phyloP scores from a whole-genome alignment of 208 protist species.

The Leishmania guyanensis region DNA sequence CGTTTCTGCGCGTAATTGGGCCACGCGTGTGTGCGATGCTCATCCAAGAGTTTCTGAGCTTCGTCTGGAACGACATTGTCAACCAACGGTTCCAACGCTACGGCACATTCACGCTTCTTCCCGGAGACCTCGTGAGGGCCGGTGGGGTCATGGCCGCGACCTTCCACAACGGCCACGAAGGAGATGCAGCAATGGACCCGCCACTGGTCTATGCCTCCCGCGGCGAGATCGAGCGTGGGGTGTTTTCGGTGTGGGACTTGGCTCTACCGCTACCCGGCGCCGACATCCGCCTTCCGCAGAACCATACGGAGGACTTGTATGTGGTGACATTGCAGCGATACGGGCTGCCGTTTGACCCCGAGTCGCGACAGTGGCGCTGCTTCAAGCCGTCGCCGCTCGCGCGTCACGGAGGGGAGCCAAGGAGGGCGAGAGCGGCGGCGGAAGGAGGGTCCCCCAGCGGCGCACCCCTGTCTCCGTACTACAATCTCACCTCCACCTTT shows the following conservation, averaged over 20 bases:
- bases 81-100: conserved; percentile 87
- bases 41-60: conserved; percentile 84
- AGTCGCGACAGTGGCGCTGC: conserved; percentile 77
- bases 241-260: conserved; percentile 68
- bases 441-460: neutral
- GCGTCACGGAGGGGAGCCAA: neutral
- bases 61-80: conserved; percentile 90
- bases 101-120: conserved; percentile 82
- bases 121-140: conserved; percentile 77
- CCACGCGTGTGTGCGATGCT: conserved; percentile 71
- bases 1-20: conserved; percentile 81
- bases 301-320: conserved; percentile 87
- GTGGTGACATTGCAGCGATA: conserved; percentile 78
- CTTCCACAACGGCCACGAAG: neutral
- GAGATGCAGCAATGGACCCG: neutral
- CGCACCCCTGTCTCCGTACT: conserved; percentile 53
- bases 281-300: conserved; percentile 72
- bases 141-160: conserved; percentile 8
- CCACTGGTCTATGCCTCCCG: conserved; percentile 34
- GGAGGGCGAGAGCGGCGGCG: neutral
- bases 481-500: conserved; percentile 64
- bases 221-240: conserved; percentile 59
- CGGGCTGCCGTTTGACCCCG: conserved; percentile 79
- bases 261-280: conserved; percentile 82
- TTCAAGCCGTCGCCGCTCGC: conserved; percentile 45